Conservation (phyloP, 2,329 filamentous ascomycete genomes). For the Scytalidium sp. region DNA sequence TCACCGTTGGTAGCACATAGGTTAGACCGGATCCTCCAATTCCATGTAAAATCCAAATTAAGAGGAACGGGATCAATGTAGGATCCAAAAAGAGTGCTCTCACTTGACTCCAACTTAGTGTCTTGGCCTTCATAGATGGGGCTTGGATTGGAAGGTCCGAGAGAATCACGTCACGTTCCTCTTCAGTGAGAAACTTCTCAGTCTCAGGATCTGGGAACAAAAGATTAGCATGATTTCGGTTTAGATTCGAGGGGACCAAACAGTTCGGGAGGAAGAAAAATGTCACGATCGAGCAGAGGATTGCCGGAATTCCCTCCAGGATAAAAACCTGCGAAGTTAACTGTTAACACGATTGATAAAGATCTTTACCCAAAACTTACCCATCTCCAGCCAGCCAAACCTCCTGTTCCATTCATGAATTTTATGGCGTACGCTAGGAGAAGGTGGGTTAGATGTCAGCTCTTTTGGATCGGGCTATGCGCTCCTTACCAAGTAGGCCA, state of each 20-base stretch:
- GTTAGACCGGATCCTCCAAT: constrained; percentile 27
- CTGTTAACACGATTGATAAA: neutral
- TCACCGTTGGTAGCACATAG: constrained; percentile 25
- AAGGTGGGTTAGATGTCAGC: constrained; percentile 21
- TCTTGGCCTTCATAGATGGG: constrained; percentile 19
- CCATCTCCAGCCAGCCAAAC: constrained; percentile 27
- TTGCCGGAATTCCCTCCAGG: constrained; percentile 36
- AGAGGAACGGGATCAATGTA: constrained; percentile 20
- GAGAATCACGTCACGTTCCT: constrained; percentile 30
- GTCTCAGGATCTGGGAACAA: constrained; percentile 36
- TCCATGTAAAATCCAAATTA: constrained; percentile 26
- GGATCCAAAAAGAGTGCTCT: constrained; percentile 18
- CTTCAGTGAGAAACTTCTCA: constrained; percentile 38
- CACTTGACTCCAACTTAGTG: constrained; percentile 16
- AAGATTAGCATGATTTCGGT: constrained; percentile 7
- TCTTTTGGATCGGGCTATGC: neutral
- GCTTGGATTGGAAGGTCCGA: constrained; percentile 20
- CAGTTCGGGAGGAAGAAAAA: constrained; percentile 46
- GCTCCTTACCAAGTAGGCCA: constrained; percentile 17
- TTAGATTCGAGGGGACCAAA: constrained; percentile 6
- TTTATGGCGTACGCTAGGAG: constrained; percentile 28
- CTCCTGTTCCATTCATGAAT: constrained; percentile 22
- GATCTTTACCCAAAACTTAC: constrained; percentile 30
- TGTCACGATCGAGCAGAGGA: constrained; percentile 40
- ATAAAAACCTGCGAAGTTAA: constrained; percentile 17